Evolutionary conservation across 139 green algal species (phyloP).

Genomic region (Closterium sp.): DNA sequence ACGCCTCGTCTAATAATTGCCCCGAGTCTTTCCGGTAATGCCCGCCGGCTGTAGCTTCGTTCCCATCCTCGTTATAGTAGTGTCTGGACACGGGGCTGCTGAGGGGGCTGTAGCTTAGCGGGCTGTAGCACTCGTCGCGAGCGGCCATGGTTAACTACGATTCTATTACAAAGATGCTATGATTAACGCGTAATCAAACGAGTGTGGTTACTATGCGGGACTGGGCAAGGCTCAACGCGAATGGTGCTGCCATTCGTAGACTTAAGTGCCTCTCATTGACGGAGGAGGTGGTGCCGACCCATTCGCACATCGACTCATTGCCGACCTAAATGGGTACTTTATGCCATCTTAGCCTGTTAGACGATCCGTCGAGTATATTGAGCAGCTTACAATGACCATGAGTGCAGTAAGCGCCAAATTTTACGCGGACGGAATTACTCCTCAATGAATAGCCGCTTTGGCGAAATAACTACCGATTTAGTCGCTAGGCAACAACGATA

Average conservation of each 20-base stretch:
- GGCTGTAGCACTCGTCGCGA: neutral
- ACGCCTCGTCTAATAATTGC: neutral
- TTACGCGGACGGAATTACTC: neutral
- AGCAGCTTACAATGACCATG: neutral
- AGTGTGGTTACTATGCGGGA: neutral
- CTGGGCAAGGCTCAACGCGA: neutral
- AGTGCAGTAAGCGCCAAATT: neutral
- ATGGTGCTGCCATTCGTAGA: neutral
- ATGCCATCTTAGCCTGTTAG: too few species aligned
- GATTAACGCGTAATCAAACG: neutral
- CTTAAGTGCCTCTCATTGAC: too few species aligned
- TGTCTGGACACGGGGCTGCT: neutral
- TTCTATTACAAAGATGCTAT: too few species aligned
- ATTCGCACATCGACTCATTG: too few species aligned
- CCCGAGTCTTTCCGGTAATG: neutral
- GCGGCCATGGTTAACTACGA: neutral
- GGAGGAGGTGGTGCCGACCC: too few species aligned
- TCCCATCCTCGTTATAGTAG: neutral
- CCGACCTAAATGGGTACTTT: too few species aligned
- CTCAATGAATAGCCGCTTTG: neutral
- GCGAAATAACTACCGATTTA: neutral
- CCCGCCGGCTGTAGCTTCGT: neutral
- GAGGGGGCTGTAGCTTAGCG: neutral
- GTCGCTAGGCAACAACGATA: too few species aligned
- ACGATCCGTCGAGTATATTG: too few species aligned